These are phyloP conservation scores for Blastomyces emzantsi DNA, from an alignment of 2,329 filamentous ascomycete genomes.

Conservation along the genomic window DNA sequence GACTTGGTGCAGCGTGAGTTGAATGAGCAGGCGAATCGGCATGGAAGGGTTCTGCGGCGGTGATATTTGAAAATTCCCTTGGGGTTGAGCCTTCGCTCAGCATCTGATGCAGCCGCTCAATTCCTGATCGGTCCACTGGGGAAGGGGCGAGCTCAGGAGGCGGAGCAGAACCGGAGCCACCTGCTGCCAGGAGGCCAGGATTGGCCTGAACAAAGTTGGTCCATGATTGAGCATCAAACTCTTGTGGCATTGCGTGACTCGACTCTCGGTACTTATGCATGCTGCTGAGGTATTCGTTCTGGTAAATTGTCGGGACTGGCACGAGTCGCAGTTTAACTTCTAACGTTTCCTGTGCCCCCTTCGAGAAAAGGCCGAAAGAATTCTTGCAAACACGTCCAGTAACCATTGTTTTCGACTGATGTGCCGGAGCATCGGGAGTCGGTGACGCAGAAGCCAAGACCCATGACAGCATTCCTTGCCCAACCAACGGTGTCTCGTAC, in stretches of 20 bases:
- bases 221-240: constrained; percentile 68
- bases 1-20: constrained; percentile 26
- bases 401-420: constrained; percentile 58
- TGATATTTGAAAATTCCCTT: constrained; percentile 30
- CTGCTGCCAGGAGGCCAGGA: constrained; percentile 37
- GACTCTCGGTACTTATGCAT: constrained; percentile 53
- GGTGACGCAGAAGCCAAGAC: constrained; percentile 56
- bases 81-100: constrained; percentile 38
- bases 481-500: constrained; percentile 82
- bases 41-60: constrained; percentile 24
- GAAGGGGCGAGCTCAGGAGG: constrained; percentile 24
- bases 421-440: constrained; percentile 45
- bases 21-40: constrained; percentile 34
- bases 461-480: constrained; percentile 90
- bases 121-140: constrained; percentile 34
- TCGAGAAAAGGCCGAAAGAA: constrained; percentile 70
- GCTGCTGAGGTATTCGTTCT: constrained; percentile 52
- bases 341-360: constrained; percentile 71
- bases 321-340: constrained; percentile 88
- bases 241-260: constrained; percentile 49
- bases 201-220: constrained; percentile 65
- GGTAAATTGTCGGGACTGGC: constrained; percentile 57
- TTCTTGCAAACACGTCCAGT: constrained; percentile 89
- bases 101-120: constrained; percentile 38
- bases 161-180: constrained; percentile 18